A percentile compares a stretch with the other conserved stretches of the same genome.
These are phyloP conservation scores for Backusella sp. DNA, from an alignment of 192 early-diverging fungal species.

Conservation along the genomic window DNA sequence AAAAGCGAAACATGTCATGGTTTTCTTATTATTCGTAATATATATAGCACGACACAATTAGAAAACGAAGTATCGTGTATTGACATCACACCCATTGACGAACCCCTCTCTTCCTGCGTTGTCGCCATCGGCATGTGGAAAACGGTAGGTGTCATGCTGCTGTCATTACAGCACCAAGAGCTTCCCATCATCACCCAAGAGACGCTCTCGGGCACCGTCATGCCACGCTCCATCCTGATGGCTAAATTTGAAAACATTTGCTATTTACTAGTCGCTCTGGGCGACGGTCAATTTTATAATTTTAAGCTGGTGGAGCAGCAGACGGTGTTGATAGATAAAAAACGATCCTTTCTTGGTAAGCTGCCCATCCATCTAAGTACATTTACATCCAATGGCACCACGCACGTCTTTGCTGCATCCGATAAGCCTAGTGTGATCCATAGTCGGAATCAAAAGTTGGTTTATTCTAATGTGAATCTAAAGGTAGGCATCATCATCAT, in stretches of 20 bases:
- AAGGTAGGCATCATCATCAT: slow-evolving; percentile 55
- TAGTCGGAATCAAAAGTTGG: slow-evolving; percentile 68
- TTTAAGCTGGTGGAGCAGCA: slow-evolving; percentile 54
- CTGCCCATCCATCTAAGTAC: slow-evolving; percentile 68
- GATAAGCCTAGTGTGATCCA: slow-evolving; percentile 87
- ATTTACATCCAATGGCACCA: slow-evolving; percentile 51
- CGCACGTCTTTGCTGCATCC: slow-evolving; percentile 80
- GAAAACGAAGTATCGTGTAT: slow-evolving; percentile 76
- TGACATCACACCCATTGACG: slow-evolving; percentile 53
- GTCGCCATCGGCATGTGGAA: slow-evolving; percentile 79
- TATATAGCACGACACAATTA: slow-evolving; percentile 41
- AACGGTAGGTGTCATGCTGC: slow-evolving; percentile 55
- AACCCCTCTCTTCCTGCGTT: slow-evolving; percentile 26
- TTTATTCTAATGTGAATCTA: slow-evolving; percentile 87
- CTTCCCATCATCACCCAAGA: slow-evolving; percentile 51
- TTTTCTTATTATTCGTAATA: neutral
- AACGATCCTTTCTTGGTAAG: slow-evolving; percentile 72
- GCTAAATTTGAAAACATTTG: slow-evolving; percentile 65
- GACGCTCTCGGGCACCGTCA: slow-evolving; percentile 49
- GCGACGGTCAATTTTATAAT: slow-evolving; percentile 86
- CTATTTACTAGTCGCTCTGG: slow-evolving; percentile 77
- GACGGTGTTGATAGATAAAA: slow-evolving; percentile 45
- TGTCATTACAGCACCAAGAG: slow-evolving; percentile 48
- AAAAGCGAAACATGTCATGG: neutral
- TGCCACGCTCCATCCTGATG: slow-evolving; percentile 75